Base-by-base conservation (phyloP, 2,329 filamentous ascomycete genomes). In the Colletotrichum tamarilloi region DNA sequence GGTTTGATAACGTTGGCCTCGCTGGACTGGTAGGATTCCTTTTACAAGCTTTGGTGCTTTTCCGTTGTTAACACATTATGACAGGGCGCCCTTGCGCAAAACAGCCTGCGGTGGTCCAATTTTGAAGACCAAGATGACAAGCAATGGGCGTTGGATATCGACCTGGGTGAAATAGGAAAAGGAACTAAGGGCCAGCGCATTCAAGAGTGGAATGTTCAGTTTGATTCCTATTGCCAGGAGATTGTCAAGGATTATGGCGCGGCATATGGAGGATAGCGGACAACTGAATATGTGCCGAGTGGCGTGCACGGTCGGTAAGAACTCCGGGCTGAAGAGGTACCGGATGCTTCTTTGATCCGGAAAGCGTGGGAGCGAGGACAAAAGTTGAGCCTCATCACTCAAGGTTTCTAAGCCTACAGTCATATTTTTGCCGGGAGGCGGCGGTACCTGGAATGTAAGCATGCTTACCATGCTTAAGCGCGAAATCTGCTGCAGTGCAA, bases 31-130 rank as follows among this genome's bases (percentile, higher is more conserved):
- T 49, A n/a, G 2, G 4, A 2, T 49, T n/a, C 1, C 42, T 1
- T n/a, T 2, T 2, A 49, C 42, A n/a, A 9, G 1, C 1, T 7
- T 9, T 30, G 30, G 30, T 3, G 30, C 30, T 30, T 49, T 11
- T n/a, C 1, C 19, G 19, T n/a, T 49, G 0, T 8, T 49, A 1
- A 49, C 42, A 2, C 4, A 1, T 22, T 11, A 0, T 22, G 1
- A 2, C 8, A 49, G 42, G 19, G 42, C 5, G 42, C 42, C 19
- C 42, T 49, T 11, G 42, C 42, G 19, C 42, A 49, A 5, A 49
- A 49, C 42, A 49, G 42, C 42, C 42, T 49, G 19, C 3, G 42
- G 7, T 49, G 42, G 42, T 49, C 42, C 9, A 46, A 46, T 3
- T 46, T 46, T 46, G 42, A 46, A n/a, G 42, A 46, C 16, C 42